Evolutionary conservation across 495 filamentous ascomycete species (phyloP).

Genomic region (Lasiosphaeria hispida): DNA sequence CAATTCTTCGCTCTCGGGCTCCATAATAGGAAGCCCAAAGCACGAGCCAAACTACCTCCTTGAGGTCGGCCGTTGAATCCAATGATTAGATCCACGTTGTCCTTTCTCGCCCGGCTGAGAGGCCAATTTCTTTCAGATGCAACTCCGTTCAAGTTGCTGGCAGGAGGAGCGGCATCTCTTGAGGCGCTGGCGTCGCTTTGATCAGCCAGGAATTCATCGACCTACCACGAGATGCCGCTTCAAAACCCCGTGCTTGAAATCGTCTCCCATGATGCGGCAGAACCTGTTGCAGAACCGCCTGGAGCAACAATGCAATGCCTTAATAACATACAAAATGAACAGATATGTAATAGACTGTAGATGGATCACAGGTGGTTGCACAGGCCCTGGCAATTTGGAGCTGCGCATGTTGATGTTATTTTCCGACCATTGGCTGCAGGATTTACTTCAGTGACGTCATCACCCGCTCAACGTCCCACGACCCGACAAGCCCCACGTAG

Average conservation of each 20-base stretch:
- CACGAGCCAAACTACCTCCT: background rate
- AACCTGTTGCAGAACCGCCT: too few species aligned
- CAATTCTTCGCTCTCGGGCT: too few species aligned
- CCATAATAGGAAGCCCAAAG: too few species aligned
- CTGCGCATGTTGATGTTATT: too few species aligned
- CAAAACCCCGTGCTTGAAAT: background rate
- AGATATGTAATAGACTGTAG: too few species aligned
- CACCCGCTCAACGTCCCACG: background rate
- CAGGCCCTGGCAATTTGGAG: too few species aligned
- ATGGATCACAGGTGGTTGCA: too few species aligned
- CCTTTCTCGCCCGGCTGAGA: background rate
- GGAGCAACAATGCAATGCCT: too few species aligned
- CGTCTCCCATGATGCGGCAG: conserved; percentile 1
- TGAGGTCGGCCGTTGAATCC: background rate
- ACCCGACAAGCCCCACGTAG: background rate
- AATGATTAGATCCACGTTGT: background rate
- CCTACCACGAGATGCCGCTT: background rate
- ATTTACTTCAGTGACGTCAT: background rate
- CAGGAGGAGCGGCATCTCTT: too few species aligned
- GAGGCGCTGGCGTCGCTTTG: background rate
- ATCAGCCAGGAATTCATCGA: background rate
- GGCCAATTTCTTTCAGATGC: background rate
- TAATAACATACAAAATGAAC: too few species aligned
- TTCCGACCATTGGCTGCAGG: too few species aligned
- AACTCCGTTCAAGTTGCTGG: too few species aligned